Evolutionary conservation across 2,329 filamentous ascomycete genomes (phyloP), one percentile per base, ranked within the genome.

Genomic region (Aspergillus pseudoviridinutans): DNA sequence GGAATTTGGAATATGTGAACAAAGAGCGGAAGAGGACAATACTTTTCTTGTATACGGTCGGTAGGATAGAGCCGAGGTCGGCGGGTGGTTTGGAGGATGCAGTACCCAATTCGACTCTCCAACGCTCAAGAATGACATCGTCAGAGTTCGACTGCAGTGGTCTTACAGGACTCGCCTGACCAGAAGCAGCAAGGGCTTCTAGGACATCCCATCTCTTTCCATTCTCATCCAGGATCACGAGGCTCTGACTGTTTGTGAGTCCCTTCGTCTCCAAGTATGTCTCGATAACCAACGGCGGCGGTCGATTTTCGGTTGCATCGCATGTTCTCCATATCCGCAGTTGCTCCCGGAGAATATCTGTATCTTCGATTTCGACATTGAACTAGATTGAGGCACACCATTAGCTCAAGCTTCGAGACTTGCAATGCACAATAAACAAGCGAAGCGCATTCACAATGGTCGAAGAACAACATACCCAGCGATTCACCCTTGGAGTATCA

Each of bases 21-120:
- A 99, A 82, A 1, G 92, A 92, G 59, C 94, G 85, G 76, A 97
- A 97, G 66, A 97, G 86, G 64, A 97, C 89, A 62, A 99, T 96
- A 66, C 90, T 91, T 77, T 96, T 94, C 78, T 99, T 99, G 82
- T 99, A 99, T 58, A 96, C 87, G 53, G 91, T 93, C 14, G 94
- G 92, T 53, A 97, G 79, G 32, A 84, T 79, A 50, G 84, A 79
- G 54, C 75, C 80, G 53, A 86, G 73, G 58, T 86, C 82, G 42
- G 78, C 66, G 5, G 79, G 66, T 56, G 90, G 70, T 84, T 81
- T 71, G 71, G 79, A 71, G 57, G 80, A 74, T 57, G 78, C 77
- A 64, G 85, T 84, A 69, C 90, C 90, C 56, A 97, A 80, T 70
- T 94, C 88, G 62, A 99, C 84, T 57, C 82, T 88, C 94, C 94